Conservation (phyloP, 345 rosid genomes). For the Lepidium aucheri region DNA sequence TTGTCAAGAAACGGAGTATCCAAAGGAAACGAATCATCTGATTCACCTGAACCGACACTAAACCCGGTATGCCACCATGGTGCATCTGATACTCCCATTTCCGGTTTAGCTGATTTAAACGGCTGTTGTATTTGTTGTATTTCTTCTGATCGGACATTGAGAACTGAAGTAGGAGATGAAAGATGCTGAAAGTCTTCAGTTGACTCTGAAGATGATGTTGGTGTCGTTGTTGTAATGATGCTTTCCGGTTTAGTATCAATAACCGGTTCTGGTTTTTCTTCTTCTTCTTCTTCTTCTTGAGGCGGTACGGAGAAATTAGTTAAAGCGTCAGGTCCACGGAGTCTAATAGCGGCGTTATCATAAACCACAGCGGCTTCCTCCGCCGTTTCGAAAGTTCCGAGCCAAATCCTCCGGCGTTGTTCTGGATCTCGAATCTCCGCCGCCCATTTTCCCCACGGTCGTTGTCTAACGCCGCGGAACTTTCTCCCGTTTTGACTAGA, state of each 20-base stretch:
- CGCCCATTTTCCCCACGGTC: constrained; percentile 99
- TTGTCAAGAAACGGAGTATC: constrained; percentile 54
- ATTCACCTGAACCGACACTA: constrained; percentile 33
- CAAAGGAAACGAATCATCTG: constrained; percentile 32
- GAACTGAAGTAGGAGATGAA: constrained; percentile 81
- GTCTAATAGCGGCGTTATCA: constrained; percentile 81
- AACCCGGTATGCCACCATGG: constrained; percentile 21
- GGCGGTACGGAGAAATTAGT: constrained; percentile 65
- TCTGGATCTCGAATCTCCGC: constrained; percentile 99
- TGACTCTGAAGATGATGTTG: constrained; percentile 42
- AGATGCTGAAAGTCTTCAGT: constrained; percentile 49
- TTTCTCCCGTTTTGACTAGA: constrained; percentile 37
- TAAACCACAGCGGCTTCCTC: constrained; percentile 96
- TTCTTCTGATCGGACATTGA: constrained; percentile 42
- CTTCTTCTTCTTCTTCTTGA: constrained; percentile 10
- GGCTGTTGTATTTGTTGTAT: constrained; percentile 35
- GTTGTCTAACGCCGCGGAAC: constrained; percentile 82
- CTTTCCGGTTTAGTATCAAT: constrained; percentile 20
- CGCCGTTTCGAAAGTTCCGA: constrained; percentile 84
- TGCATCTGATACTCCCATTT: constrained; percentile 1
- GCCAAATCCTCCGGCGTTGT: constrained; percentile 72
- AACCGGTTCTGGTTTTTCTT: constrained; percentile 20
- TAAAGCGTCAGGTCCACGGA: constrained; percentile 81
- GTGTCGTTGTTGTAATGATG: background rate
- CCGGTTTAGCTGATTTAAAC: constrained; percentile 11